Conservation (phyloP, 495 filamentous ascomycete species). For the Podospora pseudopauciseta region DNA sequence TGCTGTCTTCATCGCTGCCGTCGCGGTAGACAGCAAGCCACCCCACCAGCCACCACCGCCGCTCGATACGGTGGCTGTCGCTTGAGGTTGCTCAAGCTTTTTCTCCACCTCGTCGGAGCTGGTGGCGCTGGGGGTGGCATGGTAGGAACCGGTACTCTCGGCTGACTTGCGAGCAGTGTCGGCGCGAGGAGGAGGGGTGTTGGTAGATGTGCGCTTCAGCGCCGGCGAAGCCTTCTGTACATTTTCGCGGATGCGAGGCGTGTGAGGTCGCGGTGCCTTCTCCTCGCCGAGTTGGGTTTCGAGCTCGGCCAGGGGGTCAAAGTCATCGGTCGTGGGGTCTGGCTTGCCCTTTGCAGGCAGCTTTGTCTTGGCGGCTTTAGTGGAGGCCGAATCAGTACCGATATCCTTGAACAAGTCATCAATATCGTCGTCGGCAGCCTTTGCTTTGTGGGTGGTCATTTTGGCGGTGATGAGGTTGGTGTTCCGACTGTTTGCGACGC, state of each 20-base stretch:
- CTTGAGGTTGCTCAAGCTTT: slow-evolving; percentile 46
- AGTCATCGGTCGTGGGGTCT: slow-evolving; percentile 72
- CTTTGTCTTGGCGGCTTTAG: slow-evolving; percentile 46
- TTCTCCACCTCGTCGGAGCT: slow-evolving; percentile 50
- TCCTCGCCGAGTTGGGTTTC: slow-evolving; percentile 66
- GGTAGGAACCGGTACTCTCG: slow-evolving; percentile 69
- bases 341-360: slow-evolving; percentile 44
- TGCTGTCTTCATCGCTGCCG: slow-evolving; percentile 88
- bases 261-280: slow-evolving; percentile 71
- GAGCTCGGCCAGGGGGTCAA: slow-evolving; percentile 82
- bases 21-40: slow-evolving; percentile 67
- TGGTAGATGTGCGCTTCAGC: slow-evolving; percentile 52
- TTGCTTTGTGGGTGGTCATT: slow-evolving; percentile 44
- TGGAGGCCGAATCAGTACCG: slow-evolving; percentile 45
- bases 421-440: slow-evolving; percentile 68
- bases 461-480: slow-evolving; percentile 10
- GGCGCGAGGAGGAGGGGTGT: slow-evolving; percentile 54
- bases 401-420: slow-evolving; percentile 77
- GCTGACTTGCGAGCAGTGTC: slow-evolving; percentile 59
- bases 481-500: neutral
- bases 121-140: slow-evolving; percentile 50
- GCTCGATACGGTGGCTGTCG: slow-evolving; percentile 31
- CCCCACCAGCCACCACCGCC: slow-evolving; percentile 87
- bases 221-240: slow-evolving; percentile 51
- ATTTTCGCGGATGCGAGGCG: slow-evolving; percentile 67